A percentile compares a stretch with the other conserved stretches of the same genome.
phyloP scores from a whole-genome alignment of 805 yeast species.

The Yarrowia osloensis region DNA sequence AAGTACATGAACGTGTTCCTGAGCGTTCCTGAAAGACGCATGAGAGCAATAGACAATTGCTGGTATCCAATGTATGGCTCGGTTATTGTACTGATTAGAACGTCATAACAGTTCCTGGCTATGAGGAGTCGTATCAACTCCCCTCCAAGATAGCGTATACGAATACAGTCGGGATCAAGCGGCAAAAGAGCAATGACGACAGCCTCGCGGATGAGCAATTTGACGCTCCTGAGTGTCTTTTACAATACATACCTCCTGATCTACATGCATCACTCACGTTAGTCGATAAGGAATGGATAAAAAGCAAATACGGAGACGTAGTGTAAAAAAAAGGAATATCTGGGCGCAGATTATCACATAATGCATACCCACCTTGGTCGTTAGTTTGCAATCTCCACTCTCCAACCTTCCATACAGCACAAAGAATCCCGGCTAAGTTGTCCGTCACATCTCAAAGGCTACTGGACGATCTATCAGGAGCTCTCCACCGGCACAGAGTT shows the following conservation, averaged over 20 bases:
- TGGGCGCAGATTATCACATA: neutral
- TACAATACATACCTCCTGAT: neutral
- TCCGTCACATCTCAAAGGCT: neutral
- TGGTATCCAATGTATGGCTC: neutral
- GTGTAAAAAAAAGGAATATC: neutral
- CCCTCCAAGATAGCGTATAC: neutral
- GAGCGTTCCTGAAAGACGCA: neutral
- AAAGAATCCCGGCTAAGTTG: neutral
- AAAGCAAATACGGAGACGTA: neutral
- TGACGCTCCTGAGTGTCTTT: neutral
- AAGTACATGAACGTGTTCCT: neutral
- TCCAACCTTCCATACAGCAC: neutral
- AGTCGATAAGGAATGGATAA: conserved; percentile 19
- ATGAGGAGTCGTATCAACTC: neutral
- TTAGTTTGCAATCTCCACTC: neutral
- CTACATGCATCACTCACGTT: conserved; percentile 4
- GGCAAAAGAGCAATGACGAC: neutral
- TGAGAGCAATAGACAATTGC: neutral
- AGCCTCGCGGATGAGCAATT: neutral
- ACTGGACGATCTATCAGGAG: neutral
- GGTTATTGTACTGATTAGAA: neutral
- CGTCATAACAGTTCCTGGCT: neutral
- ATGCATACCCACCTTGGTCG: neutral
- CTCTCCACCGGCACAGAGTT: neutral
- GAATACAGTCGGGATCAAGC: neutral